Percentiles rank a stretch among this genome's conserved stretches.
phyloP scores from a whole-genome alignment of 1,139 yeast species.

The Wickerhamiella infanticola region DNA sequence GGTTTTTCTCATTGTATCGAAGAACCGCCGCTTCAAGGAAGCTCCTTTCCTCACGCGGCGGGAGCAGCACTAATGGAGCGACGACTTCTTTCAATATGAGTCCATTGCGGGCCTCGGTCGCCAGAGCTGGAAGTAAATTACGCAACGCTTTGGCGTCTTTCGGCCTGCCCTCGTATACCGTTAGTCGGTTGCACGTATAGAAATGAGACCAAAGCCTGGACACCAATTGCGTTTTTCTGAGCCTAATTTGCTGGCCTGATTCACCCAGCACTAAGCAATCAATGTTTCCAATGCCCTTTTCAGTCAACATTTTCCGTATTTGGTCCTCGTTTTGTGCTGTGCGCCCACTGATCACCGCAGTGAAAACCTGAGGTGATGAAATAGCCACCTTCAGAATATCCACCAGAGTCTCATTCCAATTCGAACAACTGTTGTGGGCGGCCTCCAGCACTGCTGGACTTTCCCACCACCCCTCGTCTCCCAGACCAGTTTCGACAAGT shows the following conservation, averaged over 20 bases:
- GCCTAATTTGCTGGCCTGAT: constrained; percentile 1
- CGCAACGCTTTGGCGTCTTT: constrained; percentile 3
- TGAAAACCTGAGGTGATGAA: not conserved
- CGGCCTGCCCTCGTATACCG: constrained; percentile 5
- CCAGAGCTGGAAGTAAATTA: not conserved
- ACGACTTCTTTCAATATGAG: constrained; percentile 4
- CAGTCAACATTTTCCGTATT: constrained; percentile 7
- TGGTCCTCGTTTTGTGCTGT: constrained; percentile 1
- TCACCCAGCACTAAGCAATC: constrained; percentile 9
- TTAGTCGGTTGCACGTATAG: not conserved
- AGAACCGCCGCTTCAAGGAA: constrained; percentile 7
- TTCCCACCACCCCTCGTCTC: constrained; percentile 9
- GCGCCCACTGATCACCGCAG: constrained; percentile 13
- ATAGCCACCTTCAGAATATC: constrained; percentile 7
- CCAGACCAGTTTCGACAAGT: constrained; percentile 9
- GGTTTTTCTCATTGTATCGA: not conserved
- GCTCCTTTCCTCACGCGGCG: constrained; percentile 9
- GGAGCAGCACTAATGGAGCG: constrained; percentile 3
- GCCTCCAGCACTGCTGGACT: constrained; percentile 9
- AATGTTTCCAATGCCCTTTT: constrained; percentile 6
- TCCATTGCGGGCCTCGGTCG: constrained; percentile 3
- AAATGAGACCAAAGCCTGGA: constrained; percentile 5
- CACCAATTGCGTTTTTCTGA: constrained; percentile 4
- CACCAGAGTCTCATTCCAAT: constrained; percentile 12
- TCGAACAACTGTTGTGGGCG: constrained; percentile 3